Conservation (phyloP, 805 yeast species). For the Cyberlindnera galapagoensis region DNA sequence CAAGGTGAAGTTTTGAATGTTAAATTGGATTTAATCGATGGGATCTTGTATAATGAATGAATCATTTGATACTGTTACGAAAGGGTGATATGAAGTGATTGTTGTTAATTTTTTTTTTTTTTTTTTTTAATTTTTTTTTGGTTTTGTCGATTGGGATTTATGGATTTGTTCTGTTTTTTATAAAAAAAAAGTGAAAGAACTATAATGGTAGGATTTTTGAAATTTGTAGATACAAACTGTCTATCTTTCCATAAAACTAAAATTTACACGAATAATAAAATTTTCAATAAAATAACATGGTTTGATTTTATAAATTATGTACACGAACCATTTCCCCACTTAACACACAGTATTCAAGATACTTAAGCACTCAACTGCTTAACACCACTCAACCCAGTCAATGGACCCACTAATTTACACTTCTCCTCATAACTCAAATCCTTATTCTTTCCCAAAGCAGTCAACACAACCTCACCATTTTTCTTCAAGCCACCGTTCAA, state of each 20-base stretch:
- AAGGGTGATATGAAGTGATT: too few species aligned
- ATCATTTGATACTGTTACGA: background rate
- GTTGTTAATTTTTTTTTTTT: too few species aligned
- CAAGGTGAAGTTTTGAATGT: slow-evolving; percentile 18
- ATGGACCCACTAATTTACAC: slow-evolving; percentile 21
- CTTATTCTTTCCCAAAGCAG: slow-evolving; percentile 21
- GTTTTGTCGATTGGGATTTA: too few species aligned
- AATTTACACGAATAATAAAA: too few species aligned
- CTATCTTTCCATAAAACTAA: too few species aligned
- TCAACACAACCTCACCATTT: slow-evolving; percentile 23
- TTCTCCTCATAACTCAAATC: slow-evolving; percentile 18
- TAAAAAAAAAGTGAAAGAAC: background rate
- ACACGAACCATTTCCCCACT: too few species aligned
- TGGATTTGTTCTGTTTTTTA: too few species aligned
- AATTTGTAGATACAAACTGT: too few species aligned
- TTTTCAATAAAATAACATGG: too few species aligned
- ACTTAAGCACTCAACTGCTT: slow-evolving; percentile 15
- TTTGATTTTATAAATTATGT: too few species aligned
- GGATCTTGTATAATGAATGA: slow-evolving; percentile 19
- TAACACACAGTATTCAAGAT: background rate
- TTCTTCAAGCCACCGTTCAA: slow-evolving; percentile 16
- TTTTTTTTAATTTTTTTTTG: too few species aligned
- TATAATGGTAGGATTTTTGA: background rate
- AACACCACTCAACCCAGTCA: slow-evolving; percentile 24
- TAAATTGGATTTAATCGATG: slow-evolving; percentile 21